Percentiles rank a stretch among this genome's conserved stretches.
Conservation (phyloP, 805 yeast genomes). For the Candida corydali region DNA sequence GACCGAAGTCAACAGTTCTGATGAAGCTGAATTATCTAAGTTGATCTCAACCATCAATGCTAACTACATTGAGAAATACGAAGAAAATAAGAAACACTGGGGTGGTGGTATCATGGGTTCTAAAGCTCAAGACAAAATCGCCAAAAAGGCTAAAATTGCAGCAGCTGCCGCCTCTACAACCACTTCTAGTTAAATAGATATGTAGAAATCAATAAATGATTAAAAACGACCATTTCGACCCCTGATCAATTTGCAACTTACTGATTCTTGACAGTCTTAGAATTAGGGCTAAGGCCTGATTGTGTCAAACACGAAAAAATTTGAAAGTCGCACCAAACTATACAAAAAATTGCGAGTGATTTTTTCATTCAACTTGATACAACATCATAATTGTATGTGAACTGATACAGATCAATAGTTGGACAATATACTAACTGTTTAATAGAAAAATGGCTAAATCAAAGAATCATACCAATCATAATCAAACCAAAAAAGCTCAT, state of each 20-base stretch:
- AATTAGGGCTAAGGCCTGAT: conserved; percentile 4
- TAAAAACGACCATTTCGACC: too few species aligned
- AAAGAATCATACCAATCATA: conserved; percentile 99
- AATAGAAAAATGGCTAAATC: conserved; percentile 85
- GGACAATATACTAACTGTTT: conserved; percentile 1
- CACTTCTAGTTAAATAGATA: conserved; percentile 2
- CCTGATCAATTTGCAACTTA: too few species aligned
- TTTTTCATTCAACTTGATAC: conserved; percentile 1
- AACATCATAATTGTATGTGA: conserved; percentile 3
- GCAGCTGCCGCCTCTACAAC: conserved; percentile 22
- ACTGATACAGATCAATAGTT: too few species aligned
- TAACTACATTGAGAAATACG: conserved; percentile 91
- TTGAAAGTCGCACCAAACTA: conserved; percentile 1
- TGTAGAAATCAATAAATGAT: background rate
- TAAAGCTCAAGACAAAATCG: conserved; percentile 83
- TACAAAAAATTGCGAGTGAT: conserved; percentile 1
- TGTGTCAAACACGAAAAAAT: background rate
- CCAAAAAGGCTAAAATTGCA: conserved; percentile 65
- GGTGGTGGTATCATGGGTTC: conserved; percentile 99
- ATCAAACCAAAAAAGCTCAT: conserved; percentile 99
- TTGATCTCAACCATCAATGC: conserved; percentile 89
- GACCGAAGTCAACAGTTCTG: conserved; percentile 92
- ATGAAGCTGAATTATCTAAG: conserved; percentile 91
- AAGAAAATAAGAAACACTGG: conserved; percentile 97
- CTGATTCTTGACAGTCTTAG: too few species aligned